Base-by-base conservation (phyloP, 306 rosid species). In the Rosa multiflora region DNA sequence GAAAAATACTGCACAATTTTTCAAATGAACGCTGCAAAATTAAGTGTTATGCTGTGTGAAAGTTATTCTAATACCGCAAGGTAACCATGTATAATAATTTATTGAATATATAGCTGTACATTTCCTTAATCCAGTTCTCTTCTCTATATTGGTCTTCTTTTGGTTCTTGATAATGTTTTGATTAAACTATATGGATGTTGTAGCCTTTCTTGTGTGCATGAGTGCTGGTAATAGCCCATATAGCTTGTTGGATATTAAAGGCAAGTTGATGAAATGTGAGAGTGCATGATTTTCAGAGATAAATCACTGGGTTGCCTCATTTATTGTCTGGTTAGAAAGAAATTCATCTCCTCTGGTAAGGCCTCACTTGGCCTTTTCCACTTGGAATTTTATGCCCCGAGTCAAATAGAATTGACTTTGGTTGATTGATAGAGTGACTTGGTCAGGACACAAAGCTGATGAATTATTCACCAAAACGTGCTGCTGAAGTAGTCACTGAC, bases 81-180 rank as follows among this genome's bases (percentile, higher is more conserved):
- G 56, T 74, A 44, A 26, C n/a, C 74, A 20, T 67, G 75, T 77
- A 53, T 32, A 18, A 47, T 62, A 20, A 74, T 37, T 47, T 53
- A 6, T 44, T 52, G 32, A 69, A 23, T 68, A 40, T 23, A 5
- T 10, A 42, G n/a, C 26, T 40, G 0, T 40, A 5, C 6, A 42
- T 35, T 8, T 58, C 1, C 32, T 44, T 11, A 20, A 17, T 23
- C 11, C 14, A 44, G 1, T 62, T 29, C 10, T 59, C 8, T n/a
- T 40, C 4, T 4, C 23, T 10, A 7, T 1, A 6, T 44, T 23
- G 70, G 49, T 23, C 23, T 44, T 44, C 29, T 58, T 14, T 18
- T 9, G 47, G 8, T 23, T 14, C 26, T 21, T 40, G n/a, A 40
- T 40, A 12, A n/a, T 13, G 15, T 40, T 15, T 5, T 14, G 35